A percentile compares a stretch with the other conserved stretches of the same genome.
phyloP scores from a whole-genome alignment of 2,329 filamentous ascomycete species.

The Pyrenochaeta sp. region DNA sequence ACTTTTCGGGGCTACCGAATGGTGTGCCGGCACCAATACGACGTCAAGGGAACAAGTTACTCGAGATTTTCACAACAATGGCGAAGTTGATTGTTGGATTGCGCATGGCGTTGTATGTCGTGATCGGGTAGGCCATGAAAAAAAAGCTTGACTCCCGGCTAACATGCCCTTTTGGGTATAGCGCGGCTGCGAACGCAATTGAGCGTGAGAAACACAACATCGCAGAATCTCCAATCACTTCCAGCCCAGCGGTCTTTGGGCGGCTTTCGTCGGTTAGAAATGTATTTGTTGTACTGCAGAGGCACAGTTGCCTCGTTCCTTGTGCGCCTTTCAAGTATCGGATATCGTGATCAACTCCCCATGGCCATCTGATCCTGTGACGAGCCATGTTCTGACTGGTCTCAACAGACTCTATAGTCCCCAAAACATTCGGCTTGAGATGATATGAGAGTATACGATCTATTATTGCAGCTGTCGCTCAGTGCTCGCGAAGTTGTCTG shows the following conservation, averaged over 20 bases:
- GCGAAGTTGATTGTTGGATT: not conserved
- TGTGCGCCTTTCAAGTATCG: not conserved
- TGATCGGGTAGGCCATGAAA: not conserved
- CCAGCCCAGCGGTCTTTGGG: not conserved
- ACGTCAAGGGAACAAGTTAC: not conserved
- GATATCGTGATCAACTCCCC: not conserved
- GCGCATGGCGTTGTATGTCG: not conserved
- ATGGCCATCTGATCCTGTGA: too few species aligned
- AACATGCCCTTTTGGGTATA: not conserved
- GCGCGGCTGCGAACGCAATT: not conserved
- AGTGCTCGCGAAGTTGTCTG: too few species aligned
- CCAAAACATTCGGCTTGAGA: too few species aligned
- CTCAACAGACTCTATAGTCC: too few species aligned
- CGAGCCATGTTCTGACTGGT: too few species aligned
- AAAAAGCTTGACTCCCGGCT: not conserved
- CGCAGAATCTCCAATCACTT: not conserved
- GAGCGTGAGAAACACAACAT: conserved; percentile 1
- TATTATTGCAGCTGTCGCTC: too few species aligned
- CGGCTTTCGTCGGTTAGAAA: not conserved
- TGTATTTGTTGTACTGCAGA: not conserved
- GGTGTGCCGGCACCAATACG: conserved; percentile 3
- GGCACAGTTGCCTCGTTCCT: not conserved
- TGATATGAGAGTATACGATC: too few species aligned
- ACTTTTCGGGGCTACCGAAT: conserved; percentile 4
- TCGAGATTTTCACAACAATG: not conserved